These are phyloP conservation scores for Colletotrichum echinochloae DNA, from an alignment of 2,329 filamentous ascomycete genomes.

Conservation along the genomic window DNA sequence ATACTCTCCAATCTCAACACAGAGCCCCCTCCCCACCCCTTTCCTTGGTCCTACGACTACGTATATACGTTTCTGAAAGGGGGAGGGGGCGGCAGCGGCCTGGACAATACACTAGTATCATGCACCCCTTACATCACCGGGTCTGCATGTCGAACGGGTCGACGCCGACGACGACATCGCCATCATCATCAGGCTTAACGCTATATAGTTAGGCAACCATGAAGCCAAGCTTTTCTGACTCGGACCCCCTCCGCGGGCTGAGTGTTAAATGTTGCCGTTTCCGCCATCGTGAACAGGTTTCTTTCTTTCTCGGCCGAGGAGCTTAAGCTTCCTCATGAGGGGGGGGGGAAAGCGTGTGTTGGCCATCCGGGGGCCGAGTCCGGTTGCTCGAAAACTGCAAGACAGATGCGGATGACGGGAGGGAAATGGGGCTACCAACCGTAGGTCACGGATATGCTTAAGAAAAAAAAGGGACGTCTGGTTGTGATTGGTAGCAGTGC, in stretches of 20 bases:
- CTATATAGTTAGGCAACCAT: conserved; percentile 1
- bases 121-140: conserved; percentile 25
- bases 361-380: not conserved
- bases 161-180: conserved; percentile 2
- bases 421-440: not conserved
- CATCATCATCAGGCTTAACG: not conserved
- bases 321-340: no score
- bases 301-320: not conserved
- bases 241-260: not conserved
- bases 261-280: not conserved
- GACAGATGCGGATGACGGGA: not conserved
- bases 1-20: not conserved
- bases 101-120: not conserved
- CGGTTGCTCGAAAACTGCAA: not conserved
- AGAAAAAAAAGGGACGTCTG: not conserved
- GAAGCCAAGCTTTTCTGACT: not conserved
- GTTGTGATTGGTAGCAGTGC: not conserved
- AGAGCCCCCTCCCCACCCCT: not conserved
- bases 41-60: conserved; percentile 10
- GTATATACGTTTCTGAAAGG: no score
- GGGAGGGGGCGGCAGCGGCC: not conserved
- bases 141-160: not conserved
- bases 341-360: no score
- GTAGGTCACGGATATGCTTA: not conserved
- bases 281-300: not conserved